Conservation (phyloP, 805 yeast genomes). For the Pichia insulana region DNA sequence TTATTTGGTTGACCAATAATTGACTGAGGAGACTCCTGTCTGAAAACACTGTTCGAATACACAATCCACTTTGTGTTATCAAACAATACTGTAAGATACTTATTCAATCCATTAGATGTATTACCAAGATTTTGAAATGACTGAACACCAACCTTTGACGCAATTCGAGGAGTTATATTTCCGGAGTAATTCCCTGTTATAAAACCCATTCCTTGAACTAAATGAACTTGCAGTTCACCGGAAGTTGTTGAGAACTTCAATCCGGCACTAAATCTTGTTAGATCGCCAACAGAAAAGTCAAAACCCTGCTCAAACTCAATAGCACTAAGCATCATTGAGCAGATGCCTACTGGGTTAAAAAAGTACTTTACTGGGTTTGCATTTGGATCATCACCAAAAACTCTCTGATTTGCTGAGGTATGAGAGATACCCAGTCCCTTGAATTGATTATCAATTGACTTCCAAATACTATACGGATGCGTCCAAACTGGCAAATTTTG, state of each 20-base stretch:
- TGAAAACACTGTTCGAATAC: constrained; percentile 30
- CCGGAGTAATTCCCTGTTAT: constrained; percentile 55
- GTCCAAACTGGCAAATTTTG: constrained; percentile 72
- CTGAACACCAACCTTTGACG: constrained; percentile 60
- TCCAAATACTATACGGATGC: constrained; percentile 75
- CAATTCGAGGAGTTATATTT: constrained; percentile 42
- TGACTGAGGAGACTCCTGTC: constrained; percentile 21
- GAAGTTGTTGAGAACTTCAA: constrained; percentile 25
- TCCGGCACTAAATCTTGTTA: constrained; percentile 26
- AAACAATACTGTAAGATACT: constrained; percentile 46
- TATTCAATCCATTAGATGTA: constrained; percentile 35
- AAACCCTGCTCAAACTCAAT: constrained; percentile 29
- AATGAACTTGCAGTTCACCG: constrained; percentile 36
- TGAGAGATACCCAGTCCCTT: constrained; percentile 65
- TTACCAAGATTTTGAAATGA: constrained; percentile 33
- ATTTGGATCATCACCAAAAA: constrained; percentile 57
- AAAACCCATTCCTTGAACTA: constrained; percentile 77
- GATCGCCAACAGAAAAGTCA: constrained; percentile 24
- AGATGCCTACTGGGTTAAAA: constrained; percentile 62
- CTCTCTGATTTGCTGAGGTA: constrained; percentile 48
- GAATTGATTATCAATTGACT: constrained; percentile 31
- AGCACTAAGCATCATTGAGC: constrained; percentile 47
- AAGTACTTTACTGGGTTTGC: constrained; percentile 37
- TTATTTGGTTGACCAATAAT: constrained; percentile 30
- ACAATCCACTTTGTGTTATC: constrained; percentile 60